Percentiles rank a stretch among this genome's conserved stretches.
Conservation (phyloP, 352 stramenopile genomes). For the Phytopythium chamaehyphon region DNA sequence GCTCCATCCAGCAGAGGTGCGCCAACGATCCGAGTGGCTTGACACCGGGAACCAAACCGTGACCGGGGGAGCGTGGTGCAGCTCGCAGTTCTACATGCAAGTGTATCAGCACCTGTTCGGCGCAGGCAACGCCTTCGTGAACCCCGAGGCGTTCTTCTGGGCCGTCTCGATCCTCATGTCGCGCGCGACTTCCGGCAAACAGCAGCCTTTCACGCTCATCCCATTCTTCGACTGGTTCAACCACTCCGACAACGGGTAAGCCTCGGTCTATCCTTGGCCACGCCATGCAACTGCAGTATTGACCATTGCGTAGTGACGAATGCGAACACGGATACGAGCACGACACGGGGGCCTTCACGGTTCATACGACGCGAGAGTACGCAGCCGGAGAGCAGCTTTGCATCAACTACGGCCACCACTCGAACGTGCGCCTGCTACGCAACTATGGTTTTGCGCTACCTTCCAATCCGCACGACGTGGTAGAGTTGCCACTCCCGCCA, state of each 20-base stretch:
- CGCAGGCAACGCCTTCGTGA: conserved; percentile 42
- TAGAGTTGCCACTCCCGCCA: conserved; percentile 32
- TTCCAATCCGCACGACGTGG: conserved; percentile 39
- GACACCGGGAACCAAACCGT: not conserved
- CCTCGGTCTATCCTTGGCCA: not conserved
- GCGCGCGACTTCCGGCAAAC: conserved; percentile 61
- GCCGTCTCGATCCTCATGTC: conserved; percentile 80
- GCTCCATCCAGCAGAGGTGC: conserved; percentile 61
- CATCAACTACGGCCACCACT: conserved; percentile 75
- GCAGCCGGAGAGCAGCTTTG: conserved; percentile 64
- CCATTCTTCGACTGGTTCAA: conserved; percentile 89
- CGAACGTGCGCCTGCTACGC: conserved; percentile 64
- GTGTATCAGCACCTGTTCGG: conserved; percentile 76
- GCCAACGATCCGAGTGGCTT: conserved; percentile 7
- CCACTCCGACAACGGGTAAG: conserved; percentile 54
- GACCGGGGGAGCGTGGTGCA: conserved; percentile 10
- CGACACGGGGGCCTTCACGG: conserved; percentile 44
- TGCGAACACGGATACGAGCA: conserved; percentile 59
- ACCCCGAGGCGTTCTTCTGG: conserved; percentile 69
- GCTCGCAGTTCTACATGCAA: conserved; percentile 55
- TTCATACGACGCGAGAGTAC: conserved; percentile 60
- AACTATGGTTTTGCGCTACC: conserved; percentile 73
- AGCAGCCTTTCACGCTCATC: conserved; percentile 79
- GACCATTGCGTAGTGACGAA: conserved; percentile 35
- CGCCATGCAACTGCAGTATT: too few relatives aligned